Evolutionary conservation across 371 early-diverging fungal genomes (phyloP), one percentile per base, ranked within the genome.

Genomic region (Mucor lusitanicus): DNA sequence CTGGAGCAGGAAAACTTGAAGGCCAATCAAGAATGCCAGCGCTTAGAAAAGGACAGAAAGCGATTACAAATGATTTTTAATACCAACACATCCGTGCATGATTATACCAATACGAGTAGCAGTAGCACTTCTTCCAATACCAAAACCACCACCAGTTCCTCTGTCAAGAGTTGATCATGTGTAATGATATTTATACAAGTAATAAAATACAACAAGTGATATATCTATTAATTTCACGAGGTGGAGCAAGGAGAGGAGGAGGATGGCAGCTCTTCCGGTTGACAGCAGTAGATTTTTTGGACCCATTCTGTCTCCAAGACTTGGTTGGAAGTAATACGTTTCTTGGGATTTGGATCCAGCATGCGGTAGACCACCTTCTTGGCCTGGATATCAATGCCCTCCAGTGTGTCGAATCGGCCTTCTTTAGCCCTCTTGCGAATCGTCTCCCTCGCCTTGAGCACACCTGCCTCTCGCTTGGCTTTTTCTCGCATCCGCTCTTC

Each of bases 261-360:
- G n/a, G n/a, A n/a, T n/a, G 37, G 12, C 23, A 53, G 12, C 13
- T 27, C 12, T 5, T 53, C 53, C 2, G 64, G 56, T 15, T 79
- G 78, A 54, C 80, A 79, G 39, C 72, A 68, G 19, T 64, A 63
- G 12, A 88, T 70, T 3, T 61, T 27, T 35, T 65, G 69, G 69
- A 87, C 80, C 90, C 89, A 91, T 30, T 79, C 83, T 71, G 83
- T 83, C 35, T 74, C 76, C 55, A 87, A 30, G 4, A 89, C 68
- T 55, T 85, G 81, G 23, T 63, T 46, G 27, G 85, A 77, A 13
- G 79, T 75, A 21, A 88, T 81, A 21, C 91, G 84, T 55, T 80
- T 86, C 3, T 69, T 56, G 2, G 88, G 88, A 40, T 87, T 75
- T 25, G 90, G 89, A 54, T 91, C 87, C 56, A 91, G 70, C 68